Conservation (phyloP, 2,329 filamentous ascomycete genomes). For the Pseudopithomyces maydicus region DNA sequence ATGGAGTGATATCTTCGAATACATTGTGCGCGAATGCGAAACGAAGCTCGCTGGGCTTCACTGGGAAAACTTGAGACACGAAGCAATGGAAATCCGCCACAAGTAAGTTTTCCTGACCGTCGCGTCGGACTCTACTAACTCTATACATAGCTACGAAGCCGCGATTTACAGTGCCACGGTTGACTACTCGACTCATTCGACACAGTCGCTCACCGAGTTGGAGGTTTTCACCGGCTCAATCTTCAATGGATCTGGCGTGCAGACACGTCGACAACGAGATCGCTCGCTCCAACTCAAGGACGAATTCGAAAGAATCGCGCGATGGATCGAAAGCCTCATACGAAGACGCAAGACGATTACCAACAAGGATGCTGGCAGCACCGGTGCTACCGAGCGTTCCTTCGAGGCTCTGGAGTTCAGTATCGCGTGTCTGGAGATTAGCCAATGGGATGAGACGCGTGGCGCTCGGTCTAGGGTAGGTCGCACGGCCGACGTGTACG, state of each 20-base stretch:
- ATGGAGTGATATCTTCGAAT: not conserved
- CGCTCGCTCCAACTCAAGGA: slow-evolving; percentile 1
- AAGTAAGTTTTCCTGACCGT: not conserved
- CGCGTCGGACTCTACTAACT: not conserved
- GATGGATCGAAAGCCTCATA: not conserved
- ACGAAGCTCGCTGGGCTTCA: not conserved
- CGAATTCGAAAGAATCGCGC: slow-evolving; percentile 1
- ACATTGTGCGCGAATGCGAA: not conserved
- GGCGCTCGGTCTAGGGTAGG: not conserved
- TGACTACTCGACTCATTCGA: not conserved
- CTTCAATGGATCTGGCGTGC: slow-evolving; percentile 1
- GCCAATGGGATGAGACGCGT: not conserved
- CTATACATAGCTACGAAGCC: not conserved
- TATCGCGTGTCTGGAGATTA: slow-evolving; percentile 1
- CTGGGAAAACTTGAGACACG: not conserved
- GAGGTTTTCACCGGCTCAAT: slow-evolving; percentile 1
- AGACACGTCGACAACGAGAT: slow-evolving; percentile 2
- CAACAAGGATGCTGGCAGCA: not conserved
- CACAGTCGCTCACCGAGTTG: not conserved
- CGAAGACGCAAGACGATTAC: not conserved
- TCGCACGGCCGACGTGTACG: not conserved
- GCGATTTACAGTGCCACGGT: not conserved
- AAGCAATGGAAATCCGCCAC: not conserved
- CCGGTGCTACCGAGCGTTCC: not conserved
- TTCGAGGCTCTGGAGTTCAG: not conserved